Conservation (phyloP, 1,284 basidiomycete species). For the Omphalotus olearius region DNA sequence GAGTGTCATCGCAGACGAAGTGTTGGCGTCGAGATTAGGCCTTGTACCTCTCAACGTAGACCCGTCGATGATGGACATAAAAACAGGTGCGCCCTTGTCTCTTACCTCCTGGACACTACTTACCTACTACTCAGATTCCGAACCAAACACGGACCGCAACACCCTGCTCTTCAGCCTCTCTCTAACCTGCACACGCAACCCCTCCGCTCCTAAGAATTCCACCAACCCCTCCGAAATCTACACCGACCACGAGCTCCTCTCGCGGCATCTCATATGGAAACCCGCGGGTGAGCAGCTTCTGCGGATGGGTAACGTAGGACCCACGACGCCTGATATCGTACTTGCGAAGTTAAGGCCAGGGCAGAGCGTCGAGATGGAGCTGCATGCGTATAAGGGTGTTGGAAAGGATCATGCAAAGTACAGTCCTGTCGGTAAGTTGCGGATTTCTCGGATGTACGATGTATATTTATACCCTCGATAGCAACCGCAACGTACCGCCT, state of each 20-base stretch:
- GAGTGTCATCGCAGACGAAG: slow-evolving; percentile 91
- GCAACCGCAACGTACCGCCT: slow-evolving; percentile 95
- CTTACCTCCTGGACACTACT: slow-evolving; percentile 16
- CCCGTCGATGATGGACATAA: slow-evolving; percentile 60
- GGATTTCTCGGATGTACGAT: not conserved
- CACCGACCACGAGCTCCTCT: slow-evolving; percentile 70
- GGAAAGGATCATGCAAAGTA: slow-evolving; percentile 98
- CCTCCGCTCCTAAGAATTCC: slow-evolving; percentile 46
- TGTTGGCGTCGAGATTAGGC: slow-evolving; percentile 88
- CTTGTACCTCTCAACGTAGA: slow-evolving; percentile 89
- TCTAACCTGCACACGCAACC: slow-evolving; percentile 67
- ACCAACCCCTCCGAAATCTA: slow-evolving; percentile 58
- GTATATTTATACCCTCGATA: slow-evolving; percentile 24
- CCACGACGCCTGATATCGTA: slow-evolving; percentile 84
- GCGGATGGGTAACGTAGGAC: slow-evolving; percentile 47
- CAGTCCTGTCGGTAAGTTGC: slow-evolving; percentile 83
- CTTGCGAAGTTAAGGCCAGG: slow-evolving; percentile 94
- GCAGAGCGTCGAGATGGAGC: slow-evolving; percentile 78
- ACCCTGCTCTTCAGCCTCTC: slow-evolving; percentile 88
- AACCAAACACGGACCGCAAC: slow-evolving; percentile 65
- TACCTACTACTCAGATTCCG: slow-evolving; percentile 18
- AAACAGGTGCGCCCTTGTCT: slow-evolving; percentile 27
- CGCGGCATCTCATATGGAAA: slow-evolving; percentile 78
- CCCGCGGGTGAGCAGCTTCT: slow-evolving; percentile 82
- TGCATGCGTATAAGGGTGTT: slow-evolving; percentile 94